Percentiles rank a stretch among this genome's conserved stretches.
Evolutionary conservation across 2,329 filamentous ascomycete species (phyloP).

Genomic region (Hymenoscyphus occultus): DNA sequence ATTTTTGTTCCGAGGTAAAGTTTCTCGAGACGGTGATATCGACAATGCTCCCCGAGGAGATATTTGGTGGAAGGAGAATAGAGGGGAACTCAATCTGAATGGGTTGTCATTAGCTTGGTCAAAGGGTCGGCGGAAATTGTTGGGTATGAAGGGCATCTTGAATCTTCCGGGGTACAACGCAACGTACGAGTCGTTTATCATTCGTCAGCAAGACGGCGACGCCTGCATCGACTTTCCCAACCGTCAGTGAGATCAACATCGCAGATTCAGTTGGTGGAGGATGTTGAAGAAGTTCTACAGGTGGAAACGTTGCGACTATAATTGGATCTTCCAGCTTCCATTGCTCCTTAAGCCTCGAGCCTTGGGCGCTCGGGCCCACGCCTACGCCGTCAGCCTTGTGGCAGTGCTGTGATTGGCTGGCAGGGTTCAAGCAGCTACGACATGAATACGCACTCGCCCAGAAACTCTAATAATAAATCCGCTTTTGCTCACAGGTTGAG

Average conservation of each 20-base stretch:
- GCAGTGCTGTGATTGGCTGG: conserved; percentile 17
- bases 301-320: conserved; percentile 28
- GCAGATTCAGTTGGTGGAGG: conserved; percentile 17
- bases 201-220: conserved; percentile 95
- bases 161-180: conserved; percentile 5
- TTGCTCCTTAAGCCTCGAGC: background rate
- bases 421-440: background rate
- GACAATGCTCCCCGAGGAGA: conserved; percentile 93
- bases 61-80: conserved; percentile 91
- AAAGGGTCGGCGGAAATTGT: conserved; percentile 1
- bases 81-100: conserved; percentile 95
- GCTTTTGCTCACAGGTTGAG: too few relatives aligned
- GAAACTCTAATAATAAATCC: too few relatives aligned
- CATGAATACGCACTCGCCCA: background rate
- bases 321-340: background rate
- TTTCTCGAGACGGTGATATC: conserved; percentile 96
- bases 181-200: conserved; percentile 86
- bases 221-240: conserved; percentile 98
- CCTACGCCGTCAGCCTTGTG: conserved; percentile 1
- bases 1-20: conserved; percentile 68
- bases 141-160: conserved; percentile 2
- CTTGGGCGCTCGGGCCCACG: background rate
- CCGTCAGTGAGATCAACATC: conserved; percentile 98
- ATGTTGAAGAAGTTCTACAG: conserved; percentile 11
- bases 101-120: conserved; percentile 26